Percentiles rank a stretch among this genome's conserved stretches.
Conservation (phyloP, 805 yeast species). For the Diddensiella transvaalensis region DNA sequence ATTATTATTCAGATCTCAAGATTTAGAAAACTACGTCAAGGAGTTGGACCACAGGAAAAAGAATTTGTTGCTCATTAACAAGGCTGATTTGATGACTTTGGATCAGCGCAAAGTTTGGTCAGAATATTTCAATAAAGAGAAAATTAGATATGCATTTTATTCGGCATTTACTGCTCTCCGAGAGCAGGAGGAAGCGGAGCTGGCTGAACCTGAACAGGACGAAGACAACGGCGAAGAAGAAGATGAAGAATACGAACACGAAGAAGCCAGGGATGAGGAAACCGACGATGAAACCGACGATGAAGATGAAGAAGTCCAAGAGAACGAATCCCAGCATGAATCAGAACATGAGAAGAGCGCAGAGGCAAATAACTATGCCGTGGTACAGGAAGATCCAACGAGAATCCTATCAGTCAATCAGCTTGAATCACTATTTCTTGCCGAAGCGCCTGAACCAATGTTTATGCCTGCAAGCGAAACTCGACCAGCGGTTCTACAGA, state of each 20-base stretch:
- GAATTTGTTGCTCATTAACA: constrained; percentile 82
- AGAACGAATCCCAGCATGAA: constrained; percentile 26
- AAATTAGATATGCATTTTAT: constrained; percentile 85
- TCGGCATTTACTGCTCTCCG: constrained; percentile 85
- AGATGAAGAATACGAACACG: constrained; percentile 17
- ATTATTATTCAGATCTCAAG: constrained; percentile 79
- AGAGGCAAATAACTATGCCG: constrained; percentile 27
- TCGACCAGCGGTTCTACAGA: constrained; percentile 56
- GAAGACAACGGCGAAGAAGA: constrained; percentile 15
- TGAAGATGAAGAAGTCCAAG: constrained; percentile 17
- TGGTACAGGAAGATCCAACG: constrained; percentile 45
- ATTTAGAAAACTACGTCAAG: constrained; percentile 76
- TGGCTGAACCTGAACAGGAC: constrained; percentile 6
- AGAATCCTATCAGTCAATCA: constrained; percentile 78
- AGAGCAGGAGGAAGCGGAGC: constrained; percentile 45
- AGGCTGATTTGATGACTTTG: constrained; percentile 81
- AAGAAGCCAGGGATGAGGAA: constrained; percentile 17
- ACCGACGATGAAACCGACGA: constrained; percentile 12
- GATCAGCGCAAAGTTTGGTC: constrained; percentile 87
- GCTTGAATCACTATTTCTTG: constrained; percentile 72
- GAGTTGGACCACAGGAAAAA: constrained; percentile 65
- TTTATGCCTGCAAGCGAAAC: constrained; percentile 46
- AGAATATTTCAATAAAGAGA: constrained; percentile 60
- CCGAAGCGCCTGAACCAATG: constrained; percentile 58
- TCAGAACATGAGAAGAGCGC: constrained; percentile 31